A percentile compares a stretch with the other conserved stretches of the same genome.
Evolutionary conservation across 352 stramenopile species (phyloP).

Genomic region (Phytophthora sojae): DNA sequence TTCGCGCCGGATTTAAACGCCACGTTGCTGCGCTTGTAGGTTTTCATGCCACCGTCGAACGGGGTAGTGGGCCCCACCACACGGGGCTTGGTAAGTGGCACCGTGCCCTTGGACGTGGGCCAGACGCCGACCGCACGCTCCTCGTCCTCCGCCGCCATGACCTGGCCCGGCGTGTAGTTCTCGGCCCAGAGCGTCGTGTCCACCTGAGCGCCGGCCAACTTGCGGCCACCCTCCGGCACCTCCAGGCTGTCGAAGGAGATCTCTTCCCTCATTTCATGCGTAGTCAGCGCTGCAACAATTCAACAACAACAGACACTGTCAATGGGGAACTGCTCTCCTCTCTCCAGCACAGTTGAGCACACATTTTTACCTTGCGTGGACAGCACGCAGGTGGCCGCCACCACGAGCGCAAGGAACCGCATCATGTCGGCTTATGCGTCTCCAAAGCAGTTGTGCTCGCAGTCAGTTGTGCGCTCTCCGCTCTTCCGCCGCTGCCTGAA

Average conservation of each 20-base stretch:
- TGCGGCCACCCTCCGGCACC: constrained; percentile 7
- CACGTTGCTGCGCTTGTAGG: constrained; percentile 64
- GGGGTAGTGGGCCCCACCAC: constrained; percentile 42
- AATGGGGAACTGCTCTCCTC: background rate
- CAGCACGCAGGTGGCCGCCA: constrained; percentile 23
- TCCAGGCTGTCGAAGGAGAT: constrained; percentile 27
- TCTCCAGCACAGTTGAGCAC: background rate
- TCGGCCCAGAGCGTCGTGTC: constrained; percentile 12
- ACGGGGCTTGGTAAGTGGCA: constrained; percentile 36
- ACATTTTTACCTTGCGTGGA: constrained; percentile 26
- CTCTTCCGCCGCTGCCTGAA: constrained; percentile 9
- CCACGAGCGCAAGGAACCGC: constrained; percentile 32
- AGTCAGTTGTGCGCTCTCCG: background rate
- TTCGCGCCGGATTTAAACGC: constrained; percentile 43
- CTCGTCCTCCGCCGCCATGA: constrained; percentile 22
- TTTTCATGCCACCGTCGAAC: constrained; percentile 73
- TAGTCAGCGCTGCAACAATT: constrained; percentile 14
- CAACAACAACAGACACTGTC: constrained; percentile 4
- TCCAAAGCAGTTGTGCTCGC: constrained; percentile 30
- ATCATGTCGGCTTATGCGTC: constrained; percentile 6
- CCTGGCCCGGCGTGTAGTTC: constrained; percentile 26
- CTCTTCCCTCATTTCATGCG: constrained; percentile 14
- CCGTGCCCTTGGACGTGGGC: constrained; percentile 51
- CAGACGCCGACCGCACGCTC: constrained; percentile 40
- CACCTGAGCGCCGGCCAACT: constrained; percentile 19